Conservation (phyloP, 768 basidiomycete genomes). For the Tulasnella sp. region DNA sequence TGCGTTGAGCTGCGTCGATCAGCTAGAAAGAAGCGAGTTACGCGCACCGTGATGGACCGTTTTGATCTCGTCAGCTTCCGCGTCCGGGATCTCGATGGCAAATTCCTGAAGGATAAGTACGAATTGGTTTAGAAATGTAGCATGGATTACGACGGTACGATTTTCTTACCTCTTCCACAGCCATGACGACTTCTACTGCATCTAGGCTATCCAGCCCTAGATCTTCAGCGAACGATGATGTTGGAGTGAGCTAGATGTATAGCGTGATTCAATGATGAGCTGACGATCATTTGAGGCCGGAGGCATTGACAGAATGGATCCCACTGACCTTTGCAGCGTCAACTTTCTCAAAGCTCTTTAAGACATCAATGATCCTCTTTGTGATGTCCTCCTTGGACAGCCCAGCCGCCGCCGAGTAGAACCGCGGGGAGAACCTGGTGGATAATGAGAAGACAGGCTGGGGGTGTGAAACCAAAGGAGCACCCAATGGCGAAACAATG, state of each 20-base stretch:
- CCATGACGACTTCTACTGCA: conserved; percentile 97
- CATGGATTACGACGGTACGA: background rate
- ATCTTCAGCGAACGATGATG: conserved; percentile 64
- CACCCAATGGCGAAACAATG: background rate
- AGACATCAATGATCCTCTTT: conserved; percentile 63
- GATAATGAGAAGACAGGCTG: background rate
- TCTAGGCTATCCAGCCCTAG: conserved; percentile 92
- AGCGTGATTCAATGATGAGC: conserved; percentile 9
- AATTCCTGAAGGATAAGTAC: conserved; percentile 56
- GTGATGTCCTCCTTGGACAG: conserved; percentile 60
- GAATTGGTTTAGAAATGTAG: background rate
- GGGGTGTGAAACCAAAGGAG: background rate
- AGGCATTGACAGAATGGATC: background rate
- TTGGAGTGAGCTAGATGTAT: conserved; percentile 44
- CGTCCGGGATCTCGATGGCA: conserved; percentile 93
- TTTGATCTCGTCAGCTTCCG: conserved; percentile 88
- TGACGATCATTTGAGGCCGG: background rate
- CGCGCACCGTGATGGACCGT: conserved; percentile 78
- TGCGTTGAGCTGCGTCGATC: background rate
- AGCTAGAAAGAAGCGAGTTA: background rate
- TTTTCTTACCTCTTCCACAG: conserved; percentile 85
- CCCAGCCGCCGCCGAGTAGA: conserved; percentile 54
- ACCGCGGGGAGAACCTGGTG: background rate
- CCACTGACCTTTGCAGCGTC: conserved; percentile 54
- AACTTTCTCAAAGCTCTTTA: conserved; percentile 86